Conservation (phyloP, 2,329 filamentous ascomycete genomes). For the Diplocarpon mali region DNA sequence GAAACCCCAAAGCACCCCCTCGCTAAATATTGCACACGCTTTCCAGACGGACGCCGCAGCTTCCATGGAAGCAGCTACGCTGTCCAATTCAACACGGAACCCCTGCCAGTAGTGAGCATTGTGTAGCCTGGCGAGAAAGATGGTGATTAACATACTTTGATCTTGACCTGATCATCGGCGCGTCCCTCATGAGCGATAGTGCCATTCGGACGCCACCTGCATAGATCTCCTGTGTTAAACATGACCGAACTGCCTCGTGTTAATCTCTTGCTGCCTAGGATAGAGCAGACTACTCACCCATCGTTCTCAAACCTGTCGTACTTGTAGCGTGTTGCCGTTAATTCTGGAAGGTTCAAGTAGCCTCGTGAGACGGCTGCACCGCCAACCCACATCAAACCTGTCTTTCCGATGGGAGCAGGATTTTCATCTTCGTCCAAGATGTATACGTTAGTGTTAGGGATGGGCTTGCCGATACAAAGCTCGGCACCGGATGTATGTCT, state of each 20-base stretch:
- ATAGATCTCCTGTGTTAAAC: slow-evolving; percentile 51
- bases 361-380: slow-evolving; percentile 29
- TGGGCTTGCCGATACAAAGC: slow-evolving; percentile 43
- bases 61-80: slow-evolving; percentile 40
- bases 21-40: slow-evolving; percentile 37
- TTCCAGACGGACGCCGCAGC: slow-evolving; percentile 35
- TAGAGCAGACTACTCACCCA: slow-evolving; percentile 29
- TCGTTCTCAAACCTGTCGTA: slow-evolving; percentile 39
- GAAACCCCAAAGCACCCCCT: slow-evolving; percentile 40
- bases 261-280: not conserved
- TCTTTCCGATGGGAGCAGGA: slow-evolving; percentile 26
- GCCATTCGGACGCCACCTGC: slow-evolving; percentile 41
- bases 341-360: slow-evolving; percentile 27
- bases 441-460: slow-evolving; percentile 44
- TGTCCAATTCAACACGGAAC: slow-evolving; percentile 50
- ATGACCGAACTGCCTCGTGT: slow-evolving; percentile 32
- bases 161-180: slow-evolving; percentile 51
- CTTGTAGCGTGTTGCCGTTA: slow-evolving; percentile 39
- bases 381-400: slow-evolving; percentile 34
- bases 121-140: not conserved
- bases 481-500: slow-evolving; percentile 35
- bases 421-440: slow-evolving; percentile 32
- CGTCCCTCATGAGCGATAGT: slow-evolving; percentile 44
- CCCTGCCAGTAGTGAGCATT: slow-evolving; percentile 29
- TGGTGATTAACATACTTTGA: slow-evolving; percentile 33